Evolutionary conservation across 2,329 filamentous ascomycete genomes (phyloP).

Genomic region (Purpureocillium takamizusanense): DNA sequence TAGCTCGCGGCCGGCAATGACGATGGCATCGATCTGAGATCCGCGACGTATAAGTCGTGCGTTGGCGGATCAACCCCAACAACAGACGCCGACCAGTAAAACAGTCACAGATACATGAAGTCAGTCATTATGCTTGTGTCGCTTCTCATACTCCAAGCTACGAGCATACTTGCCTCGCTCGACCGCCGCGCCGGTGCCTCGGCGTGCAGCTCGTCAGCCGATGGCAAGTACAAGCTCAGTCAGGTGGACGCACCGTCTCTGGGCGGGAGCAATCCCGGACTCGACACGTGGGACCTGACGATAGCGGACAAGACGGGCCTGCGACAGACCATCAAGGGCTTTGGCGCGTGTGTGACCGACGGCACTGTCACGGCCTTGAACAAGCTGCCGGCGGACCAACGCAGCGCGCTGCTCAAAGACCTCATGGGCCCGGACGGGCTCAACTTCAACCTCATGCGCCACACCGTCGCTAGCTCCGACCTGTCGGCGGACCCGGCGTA

Average conservation of each 20-base stretch:
- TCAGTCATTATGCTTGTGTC: background rate
- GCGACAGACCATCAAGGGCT: constrained; percentile 30
- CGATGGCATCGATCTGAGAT: too few species aligned
- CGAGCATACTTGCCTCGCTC: background rate
- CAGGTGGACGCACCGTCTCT: constrained; percentile 21
- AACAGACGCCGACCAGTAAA: too few species aligned
- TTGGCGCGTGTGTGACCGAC: constrained; percentile 33
- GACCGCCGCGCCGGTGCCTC: constrained; percentile 3
- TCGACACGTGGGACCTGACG: constrained; percentile 26
- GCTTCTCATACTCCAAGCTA: too few species aligned
- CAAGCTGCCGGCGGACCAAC: constrained; percentile 17
- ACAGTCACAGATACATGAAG: too few species aligned
- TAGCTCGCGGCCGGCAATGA: too few species aligned
- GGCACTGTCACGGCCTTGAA: constrained; percentile 29
- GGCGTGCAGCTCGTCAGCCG: constrained; percentile 21
- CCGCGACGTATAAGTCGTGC: too few species aligned
- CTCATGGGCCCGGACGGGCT: constrained; percentile 26
- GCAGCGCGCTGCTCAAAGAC: constrained; percentile 21
- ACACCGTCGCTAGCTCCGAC: constrained; percentile 31
- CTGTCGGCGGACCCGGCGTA: constrained; percentile 28
- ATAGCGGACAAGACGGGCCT: constrained; percentile 25
- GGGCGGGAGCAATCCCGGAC: constrained; percentile 20
- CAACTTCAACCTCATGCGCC: constrained; percentile 29
- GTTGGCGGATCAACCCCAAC: too few species aligned
- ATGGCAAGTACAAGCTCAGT: constrained; percentile 26